Conservation (phyloP, 140 eudicot genomes). For the Senecio squalidus region DNA sequence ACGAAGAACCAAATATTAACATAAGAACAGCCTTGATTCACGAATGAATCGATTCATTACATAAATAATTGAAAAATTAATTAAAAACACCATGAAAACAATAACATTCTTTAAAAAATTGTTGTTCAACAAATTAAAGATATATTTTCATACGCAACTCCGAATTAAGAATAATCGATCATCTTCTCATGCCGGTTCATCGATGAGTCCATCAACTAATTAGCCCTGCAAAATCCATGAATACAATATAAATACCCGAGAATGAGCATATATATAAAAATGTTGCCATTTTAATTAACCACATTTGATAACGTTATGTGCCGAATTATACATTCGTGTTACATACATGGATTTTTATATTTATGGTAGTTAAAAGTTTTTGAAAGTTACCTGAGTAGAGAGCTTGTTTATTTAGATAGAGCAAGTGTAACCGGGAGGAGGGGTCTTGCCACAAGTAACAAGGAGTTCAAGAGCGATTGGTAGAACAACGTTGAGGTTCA, state of each 20-base stretch:
- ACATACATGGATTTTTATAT: background rate
- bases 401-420: conserved; percentile 32
- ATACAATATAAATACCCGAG: conserved; percentile 7
- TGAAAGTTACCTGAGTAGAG: conserved; percentile 23
- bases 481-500: conserved; percentile 47
- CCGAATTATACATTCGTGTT: background rate
- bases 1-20: background rate
- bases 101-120: conserved; percentile 10
- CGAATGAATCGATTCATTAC: conserved; percentile 14
- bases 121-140: conserved; percentile 16
- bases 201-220: conserved; percentile 12
- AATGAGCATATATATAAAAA: background rate
- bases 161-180: conserved; percentile 1
- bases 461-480: conserved; percentile 88
- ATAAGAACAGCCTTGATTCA: conserved; percentile 12
- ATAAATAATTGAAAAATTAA: background rate
- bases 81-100: conserved; percentile 14
- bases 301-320: background rate
- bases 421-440: conserved; percentile 90
- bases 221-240: conserved; percentile 24
- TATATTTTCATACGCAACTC: conserved; percentile 14
- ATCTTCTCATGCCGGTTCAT: conserved; percentile 6
- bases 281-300: background rate
- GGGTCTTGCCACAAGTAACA: conserved; percentile 82
- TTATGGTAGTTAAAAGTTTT: no score